These are phyloP conservation scores for Verticillium nonalfalfae DNA, from an alignment of 2,329 filamentous ascomycete genomes.

Conservation along the genomic window DNA sequence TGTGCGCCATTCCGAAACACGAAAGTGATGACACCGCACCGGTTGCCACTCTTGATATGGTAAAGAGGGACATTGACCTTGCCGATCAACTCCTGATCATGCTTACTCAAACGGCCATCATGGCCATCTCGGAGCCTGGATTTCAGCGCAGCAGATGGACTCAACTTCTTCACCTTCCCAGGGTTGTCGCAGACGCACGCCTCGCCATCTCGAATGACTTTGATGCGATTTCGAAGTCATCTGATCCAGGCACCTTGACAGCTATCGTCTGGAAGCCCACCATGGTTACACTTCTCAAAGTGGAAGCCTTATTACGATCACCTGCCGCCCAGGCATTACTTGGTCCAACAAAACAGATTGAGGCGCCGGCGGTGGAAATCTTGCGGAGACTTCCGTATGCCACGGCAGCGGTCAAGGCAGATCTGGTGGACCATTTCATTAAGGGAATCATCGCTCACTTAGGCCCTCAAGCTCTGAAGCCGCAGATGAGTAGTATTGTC, in stretches of 20 bases:
- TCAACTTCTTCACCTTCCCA: background rate
- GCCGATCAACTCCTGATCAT: slow-evolving; percentile 8
- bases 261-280: slow-evolving; percentile 23
- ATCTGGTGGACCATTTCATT: slow-evolving; percentile 14
- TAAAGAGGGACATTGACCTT: background rate
- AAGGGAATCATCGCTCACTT: slow-evolving; percentile 12
- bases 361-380: slow-evolving; percentile 10
- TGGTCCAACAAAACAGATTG: slow-evolving; percentile 2
- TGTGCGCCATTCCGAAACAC: background rate
- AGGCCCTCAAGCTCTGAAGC: slow-evolving; percentile 6
- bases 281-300: slow-evolving; percentile 16
- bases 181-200: slow-evolving; percentile 2
- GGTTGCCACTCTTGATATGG: background rate
- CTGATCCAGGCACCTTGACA: background rate
- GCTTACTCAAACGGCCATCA: slow-evolving; percentile 5
- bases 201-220: slow-evolving; percentile 2
- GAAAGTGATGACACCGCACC: background rate
- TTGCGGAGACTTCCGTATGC: slow-evolving; percentile 3
- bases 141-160: slow-evolving; percentile 3
- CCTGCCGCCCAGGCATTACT: slow-evolving; percentile 4
- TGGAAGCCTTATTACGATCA: slow-evolving; percentile 8
- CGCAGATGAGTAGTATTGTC: slow-evolving; percentile 9
- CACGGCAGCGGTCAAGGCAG: slow-evolving; percentile 4
- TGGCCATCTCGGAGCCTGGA: slow-evolving; percentile 6
- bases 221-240: background rate